Percentiles rank a stretch among this genome's conserved stretches.
These are phyloP conservation scores for Plasmodium yoelii DNA, from an alignment of 169 alveolate species.

Conservation along the genomic window DNA sequence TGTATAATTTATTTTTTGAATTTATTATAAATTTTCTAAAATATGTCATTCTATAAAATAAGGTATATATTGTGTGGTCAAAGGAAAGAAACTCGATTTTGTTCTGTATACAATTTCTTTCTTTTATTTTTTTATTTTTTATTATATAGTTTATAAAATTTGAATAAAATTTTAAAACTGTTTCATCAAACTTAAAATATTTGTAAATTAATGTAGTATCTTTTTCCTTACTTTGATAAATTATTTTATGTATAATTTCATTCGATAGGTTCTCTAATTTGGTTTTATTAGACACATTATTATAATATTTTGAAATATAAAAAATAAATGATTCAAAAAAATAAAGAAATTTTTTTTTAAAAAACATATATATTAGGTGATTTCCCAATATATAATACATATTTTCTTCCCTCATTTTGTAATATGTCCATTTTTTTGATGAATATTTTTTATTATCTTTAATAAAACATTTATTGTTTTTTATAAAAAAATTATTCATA, in stretches of 20 bases:
- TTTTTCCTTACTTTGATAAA: neutral
- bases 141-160: neutral
- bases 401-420: constrained; percentile 1
- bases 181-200: constrained; percentile 10
- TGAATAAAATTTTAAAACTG: constrained; percentile 1
- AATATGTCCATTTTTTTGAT: neutral
- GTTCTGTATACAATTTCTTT: neutral
- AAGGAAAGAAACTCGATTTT: too few relatives aligned
- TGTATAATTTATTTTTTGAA: constrained; percentile 15
- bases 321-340: constrained; percentile 26
- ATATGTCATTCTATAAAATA: too few relatives aligned
- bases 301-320: neutral
- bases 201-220: constrained; percentile 12
- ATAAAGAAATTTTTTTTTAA: constrained; percentile 18
- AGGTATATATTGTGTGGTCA: too few relatives aligned
- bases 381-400: neutral
- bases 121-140: constrained; percentile 5
- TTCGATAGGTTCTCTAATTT: neutral
- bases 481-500: constrained; percentile 1
- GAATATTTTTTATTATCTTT: neutral
- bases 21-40: neutral
- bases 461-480: neutral
- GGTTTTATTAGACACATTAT: neutral
- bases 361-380: constrained; percentile 26
- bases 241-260: neutral